Conservation (phyloP, 192 early-diverging fungal genomes). For the Backusella tarrabulga region DNA sequence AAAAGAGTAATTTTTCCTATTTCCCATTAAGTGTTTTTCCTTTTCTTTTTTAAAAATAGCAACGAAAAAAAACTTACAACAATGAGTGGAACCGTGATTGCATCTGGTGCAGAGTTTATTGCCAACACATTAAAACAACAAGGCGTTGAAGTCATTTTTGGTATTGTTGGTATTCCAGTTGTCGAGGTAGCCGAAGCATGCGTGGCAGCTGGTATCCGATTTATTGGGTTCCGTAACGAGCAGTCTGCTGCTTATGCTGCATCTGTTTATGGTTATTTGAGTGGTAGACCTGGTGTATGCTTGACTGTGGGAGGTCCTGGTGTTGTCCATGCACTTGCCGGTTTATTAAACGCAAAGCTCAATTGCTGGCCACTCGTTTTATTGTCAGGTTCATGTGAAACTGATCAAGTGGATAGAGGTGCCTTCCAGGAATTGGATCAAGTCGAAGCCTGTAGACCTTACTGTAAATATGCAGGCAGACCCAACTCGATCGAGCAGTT, state of each 20-base stretch:
- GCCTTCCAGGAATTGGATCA: slow-evolving; percentile 74
- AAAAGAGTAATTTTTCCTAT: not conserved
- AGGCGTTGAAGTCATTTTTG: slow-evolving; percentile 65
- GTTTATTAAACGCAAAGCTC: slow-evolving; percentile 65
- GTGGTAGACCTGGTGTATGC: slow-evolving; percentile 62
- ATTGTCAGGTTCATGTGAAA: slow-evolving; percentile 58
- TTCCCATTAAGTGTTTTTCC: slow-evolving; percentile 1
- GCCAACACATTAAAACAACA: slow-evolving; percentile 57
- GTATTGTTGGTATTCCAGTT: slow-evolving; percentile 77
- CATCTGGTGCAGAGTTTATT: slow-evolving; percentile 57
- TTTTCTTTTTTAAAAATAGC: not conserved
- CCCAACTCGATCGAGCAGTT: slow-evolving; percentile 49
- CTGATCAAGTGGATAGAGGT: slow-evolving; percentile 56
- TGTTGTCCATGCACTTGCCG: slow-evolving; percentile 69
- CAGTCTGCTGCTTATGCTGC: slow-evolving; percentile 76
- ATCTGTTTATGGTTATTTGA: slow-evolving; percentile 59
- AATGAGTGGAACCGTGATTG: slow-evolving; percentile 8
- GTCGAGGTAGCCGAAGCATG: slow-evolving; percentile 76
- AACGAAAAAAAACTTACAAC: not conserved
- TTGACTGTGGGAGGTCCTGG: slow-evolving; percentile 72
- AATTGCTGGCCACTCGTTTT: slow-evolving; percentile 73
- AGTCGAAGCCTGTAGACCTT: slow-evolving; percentile 59
- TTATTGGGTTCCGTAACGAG: slow-evolving; percentile 74
- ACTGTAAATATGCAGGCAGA: slow-evolving; percentile 59
- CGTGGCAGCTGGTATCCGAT: slow-evolving; percentile 62